A percentile compares a stretch with the other conserved stretches of the same genome.
Evolutionary conservation across 2,329 filamentous ascomycete species (phyloP).

Genomic region (Nigrospora osmanthi): DNA sequence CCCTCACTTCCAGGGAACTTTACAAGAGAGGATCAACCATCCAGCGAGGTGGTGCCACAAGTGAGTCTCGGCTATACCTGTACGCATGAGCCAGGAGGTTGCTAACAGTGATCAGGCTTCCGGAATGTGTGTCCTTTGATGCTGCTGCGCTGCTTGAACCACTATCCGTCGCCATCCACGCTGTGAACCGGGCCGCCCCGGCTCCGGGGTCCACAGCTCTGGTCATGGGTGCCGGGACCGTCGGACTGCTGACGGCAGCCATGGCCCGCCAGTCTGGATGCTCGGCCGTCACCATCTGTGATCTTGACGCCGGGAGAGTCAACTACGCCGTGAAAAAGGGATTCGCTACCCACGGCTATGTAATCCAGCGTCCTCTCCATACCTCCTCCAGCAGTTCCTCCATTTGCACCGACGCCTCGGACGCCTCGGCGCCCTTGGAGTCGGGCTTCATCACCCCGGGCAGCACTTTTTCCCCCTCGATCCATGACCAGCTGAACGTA

Average conservation of each 20-base stretch:
- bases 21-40: constrained; percentile 56
- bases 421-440: constrained; percentile 37
- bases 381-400: constrained; percentile 35
- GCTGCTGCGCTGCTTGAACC: constrained; percentile 54
- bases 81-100: background rate
- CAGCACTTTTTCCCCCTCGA: constrained; percentile 36
- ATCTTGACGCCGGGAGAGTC: constrained; percentile 52
- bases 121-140: constrained; percentile 49
- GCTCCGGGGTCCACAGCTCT: constrained; percentile 47
- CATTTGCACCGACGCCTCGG: constrained; percentile 29
- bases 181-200: constrained; percentile 46
- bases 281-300: constrained; percentile 50
- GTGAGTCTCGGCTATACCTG: constrained; percentile 25
- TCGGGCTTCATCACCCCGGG: constrained; percentile 32
- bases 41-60: constrained; percentile 56
- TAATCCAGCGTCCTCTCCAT: constrained; percentile 38
- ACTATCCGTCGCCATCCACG: constrained; percentile 54
- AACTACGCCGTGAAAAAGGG: constrained; percentile 50
- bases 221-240: constrained; percentile 58
- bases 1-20: constrained; percentile 56
- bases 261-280: constrained; percentile 56
- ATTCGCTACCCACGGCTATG: constrained; percentile 52
- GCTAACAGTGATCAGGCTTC: constrained; percentile 35
- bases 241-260: constrained; percentile 54
- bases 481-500: constrained; percentile 37